These are phyloP conservation scores for Fusarium avenaceum DNA, from an alignment of 2,329 filamentous ascomycete genomes.

Conservation along the genomic window DNA sequence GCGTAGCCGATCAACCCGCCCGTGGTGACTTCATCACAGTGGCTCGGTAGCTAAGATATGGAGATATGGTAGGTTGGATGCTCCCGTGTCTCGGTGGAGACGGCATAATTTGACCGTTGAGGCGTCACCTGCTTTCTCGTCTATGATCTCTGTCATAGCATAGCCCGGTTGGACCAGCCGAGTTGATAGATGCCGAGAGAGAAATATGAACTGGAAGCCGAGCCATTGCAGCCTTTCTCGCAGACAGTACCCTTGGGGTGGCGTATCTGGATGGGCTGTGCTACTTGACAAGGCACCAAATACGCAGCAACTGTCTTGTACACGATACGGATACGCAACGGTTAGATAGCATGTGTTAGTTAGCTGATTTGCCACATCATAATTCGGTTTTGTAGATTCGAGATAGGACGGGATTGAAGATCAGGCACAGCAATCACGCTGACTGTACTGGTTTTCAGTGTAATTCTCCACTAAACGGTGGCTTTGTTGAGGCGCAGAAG, in stretches of 20 bases:
- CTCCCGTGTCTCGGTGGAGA: conserved; percentile 11
- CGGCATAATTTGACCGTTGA: conserved; percentile 16
- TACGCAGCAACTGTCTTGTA: conserved; percentile 10
- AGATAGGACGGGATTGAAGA: neutral
- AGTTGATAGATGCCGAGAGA: too few relatives aligned
- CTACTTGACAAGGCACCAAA: neutral
- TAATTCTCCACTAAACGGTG: neutral
- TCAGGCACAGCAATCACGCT: conserved; percentile 8
- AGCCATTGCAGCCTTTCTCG: neutral
- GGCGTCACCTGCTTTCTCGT: conserved; percentile 1
- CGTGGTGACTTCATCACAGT: conserved; percentile 43
- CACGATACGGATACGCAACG: conserved; percentile 6
- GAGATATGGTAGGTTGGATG: conserved; percentile 18
- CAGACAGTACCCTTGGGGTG: neutral
- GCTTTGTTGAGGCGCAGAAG: conserved; percentile 38
- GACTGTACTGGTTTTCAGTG: neutral
- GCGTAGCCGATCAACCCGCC: conserved; percentile 26
- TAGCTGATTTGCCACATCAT: neutral
- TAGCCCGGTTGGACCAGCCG: conserved; percentile 2
- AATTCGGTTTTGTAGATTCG: conserved; percentile 2
- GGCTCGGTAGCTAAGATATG: conserved; percentile 33
- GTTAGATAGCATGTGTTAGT: neutral
- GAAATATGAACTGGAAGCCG: too few relatives aligned
- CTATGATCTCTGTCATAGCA: conserved; percentile 1
- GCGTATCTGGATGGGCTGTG: conserved; percentile 5